Conservation (phyloP, 176 grass and related monocot species). For the Cymbopogon citratus region DNA sequence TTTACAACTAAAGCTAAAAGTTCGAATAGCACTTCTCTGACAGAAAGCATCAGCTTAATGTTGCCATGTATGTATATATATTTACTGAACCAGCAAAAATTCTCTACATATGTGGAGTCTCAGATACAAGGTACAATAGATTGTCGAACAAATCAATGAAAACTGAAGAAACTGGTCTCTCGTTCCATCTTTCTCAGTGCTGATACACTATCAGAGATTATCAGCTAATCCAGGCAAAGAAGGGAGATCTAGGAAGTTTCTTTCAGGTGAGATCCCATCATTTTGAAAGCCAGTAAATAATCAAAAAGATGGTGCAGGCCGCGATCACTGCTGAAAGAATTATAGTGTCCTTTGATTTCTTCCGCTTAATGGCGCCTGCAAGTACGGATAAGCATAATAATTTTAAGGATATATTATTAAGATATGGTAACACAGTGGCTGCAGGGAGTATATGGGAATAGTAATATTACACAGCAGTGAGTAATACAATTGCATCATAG, state of each 20-base stretch:
- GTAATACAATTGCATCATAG: background rate
- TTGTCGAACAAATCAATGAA: conserved; percentile 1
- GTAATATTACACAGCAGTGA: background rate
- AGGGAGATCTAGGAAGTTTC: background rate
- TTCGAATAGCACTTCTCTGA: background rate
- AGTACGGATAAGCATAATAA: background rate
- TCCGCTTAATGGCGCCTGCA: conserved; percentile 89
- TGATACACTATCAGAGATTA: background rate
- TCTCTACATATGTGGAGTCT: conserved; percentile 9
- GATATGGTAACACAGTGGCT: background rate
- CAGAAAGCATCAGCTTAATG: background rate
- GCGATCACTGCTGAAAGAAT: conserved; percentile 95
- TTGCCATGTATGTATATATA: conserved; percentile 13
- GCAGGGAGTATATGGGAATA: background rate
- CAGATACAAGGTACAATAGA: conserved; percentile 19
- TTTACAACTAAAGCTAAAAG: background rate
- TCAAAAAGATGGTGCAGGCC: conserved; percentile 76
- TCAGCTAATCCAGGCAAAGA: background rate
- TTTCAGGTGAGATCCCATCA: conserved; percentile 17
- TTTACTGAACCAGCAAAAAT: conserved; percentile 33
- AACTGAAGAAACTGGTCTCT: background rate
- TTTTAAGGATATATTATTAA: background rate
- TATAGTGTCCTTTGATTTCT: conserved; percentile 91
- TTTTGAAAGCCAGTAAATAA: conserved; percentile 98
- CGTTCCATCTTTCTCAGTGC: background rate